A percentile compares a stretch with the other conserved stretches of the same genome.
Conservation (phyloP, 73 alveolate genomes). For the Blepharisma stoltei region DNA sequence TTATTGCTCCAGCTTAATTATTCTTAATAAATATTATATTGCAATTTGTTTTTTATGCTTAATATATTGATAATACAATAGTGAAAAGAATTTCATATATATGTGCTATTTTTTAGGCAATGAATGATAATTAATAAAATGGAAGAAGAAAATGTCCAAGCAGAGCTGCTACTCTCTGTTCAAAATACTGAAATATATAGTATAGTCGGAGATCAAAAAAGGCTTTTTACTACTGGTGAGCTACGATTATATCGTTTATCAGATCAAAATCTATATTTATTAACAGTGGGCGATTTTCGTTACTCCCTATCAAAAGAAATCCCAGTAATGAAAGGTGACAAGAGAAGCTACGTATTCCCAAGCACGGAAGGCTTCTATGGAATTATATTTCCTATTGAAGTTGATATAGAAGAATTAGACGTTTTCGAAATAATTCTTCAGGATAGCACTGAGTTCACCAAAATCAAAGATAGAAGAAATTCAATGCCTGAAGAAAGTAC, state of each 20-base stretch:
- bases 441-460: constrained; percentile 4
- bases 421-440: neutral
- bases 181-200: neutral
- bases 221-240: neutral
- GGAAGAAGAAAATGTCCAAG: neutral
- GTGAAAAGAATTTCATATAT: no score
- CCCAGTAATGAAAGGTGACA: neutral
- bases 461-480: neutral
- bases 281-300: neutral
- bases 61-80: no score
- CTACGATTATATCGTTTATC: neutral
- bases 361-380: neutral
- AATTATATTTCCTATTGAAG: neutral
- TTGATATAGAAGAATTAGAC: constrained; percentile 9
- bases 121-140: no score
- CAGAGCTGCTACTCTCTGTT: neutral
- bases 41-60: no score
- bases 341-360: neutral
- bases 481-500: no score
- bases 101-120: no score
- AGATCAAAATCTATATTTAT: neutral
- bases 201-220: neutral
- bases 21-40: no score
- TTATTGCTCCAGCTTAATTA: no score
- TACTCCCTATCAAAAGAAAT: constrained; percentile 18